Conservation (phyloP, 768 basidiomycete genomes). For the Boletus pseudo-olivaceus region DNA sequence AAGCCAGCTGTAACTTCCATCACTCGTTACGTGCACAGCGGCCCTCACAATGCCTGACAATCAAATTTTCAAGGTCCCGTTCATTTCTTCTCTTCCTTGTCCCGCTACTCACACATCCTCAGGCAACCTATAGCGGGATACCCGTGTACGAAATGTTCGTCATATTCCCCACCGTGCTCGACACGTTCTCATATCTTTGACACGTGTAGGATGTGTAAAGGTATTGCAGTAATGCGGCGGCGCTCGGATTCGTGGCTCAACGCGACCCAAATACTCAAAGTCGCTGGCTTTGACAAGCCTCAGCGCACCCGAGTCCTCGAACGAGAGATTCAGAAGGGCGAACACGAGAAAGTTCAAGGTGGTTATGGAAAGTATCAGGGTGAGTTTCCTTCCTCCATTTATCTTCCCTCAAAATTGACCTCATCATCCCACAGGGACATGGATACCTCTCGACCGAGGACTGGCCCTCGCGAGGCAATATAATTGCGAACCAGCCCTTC, state of each 20-base stretch:
- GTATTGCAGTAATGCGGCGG: slow-evolving; percentile 96
- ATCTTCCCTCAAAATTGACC: background rate
- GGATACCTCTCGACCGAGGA: slow-evolving; percentile 95
- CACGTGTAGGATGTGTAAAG: slow-evolving; percentile 83
- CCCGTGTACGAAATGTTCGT: slow-evolving; percentile 90
- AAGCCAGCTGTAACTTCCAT: background rate
- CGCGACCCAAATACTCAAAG: slow-evolving; percentile 98
- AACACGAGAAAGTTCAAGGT: slow-evolving; percentile 98
- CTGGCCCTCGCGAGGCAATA: slow-evolving; percentile 86
- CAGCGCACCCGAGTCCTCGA: slow-evolving; percentile 96
- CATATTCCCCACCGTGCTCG: slow-evolving; percentile 30
- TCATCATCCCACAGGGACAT: slow-evolving; percentile 67
- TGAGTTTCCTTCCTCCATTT: slow-evolving; percentile 34
- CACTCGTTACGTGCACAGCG: slow-evolving; percentile 9
- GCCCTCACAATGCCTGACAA: slow-evolving; percentile 66
- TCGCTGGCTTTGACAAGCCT: slow-evolving; percentile 98
- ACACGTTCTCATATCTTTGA: slow-evolving; percentile 34
- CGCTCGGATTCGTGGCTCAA: slow-evolving; percentile 97
- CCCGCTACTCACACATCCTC: slow-evolving; percentile 8
- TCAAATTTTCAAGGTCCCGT: slow-evolving; percentile 83
- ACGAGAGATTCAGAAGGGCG: slow-evolving; percentile 96
- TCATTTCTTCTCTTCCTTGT: background rate
- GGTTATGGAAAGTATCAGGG: slow-evolving; percentile 99
- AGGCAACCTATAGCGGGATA: slow-evolving; percentile 93
- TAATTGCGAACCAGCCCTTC: slow-evolving; percentile 80